Evolutionary conservation across 371 early-diverging fungal genomes (phyloP).

Genomic region (Batkoa obscura): DNA sequence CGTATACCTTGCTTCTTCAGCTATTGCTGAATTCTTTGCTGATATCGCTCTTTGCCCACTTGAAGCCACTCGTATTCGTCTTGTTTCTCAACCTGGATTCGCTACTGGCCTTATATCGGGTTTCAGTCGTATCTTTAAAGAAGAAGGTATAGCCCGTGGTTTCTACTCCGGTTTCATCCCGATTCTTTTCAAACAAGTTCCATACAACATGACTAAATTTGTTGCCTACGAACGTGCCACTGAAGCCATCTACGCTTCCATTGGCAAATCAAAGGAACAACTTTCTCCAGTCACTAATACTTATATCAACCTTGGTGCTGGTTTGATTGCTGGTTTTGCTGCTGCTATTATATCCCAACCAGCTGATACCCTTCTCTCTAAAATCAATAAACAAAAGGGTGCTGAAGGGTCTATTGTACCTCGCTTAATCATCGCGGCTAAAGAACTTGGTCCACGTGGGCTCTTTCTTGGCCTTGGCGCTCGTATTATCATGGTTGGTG

Average conservation of each 20-base stretch:
- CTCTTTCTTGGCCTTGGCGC: constrained; percentile 43
- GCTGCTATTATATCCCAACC: constrained; percentile 91
- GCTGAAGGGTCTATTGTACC: constrained; percentile 27
- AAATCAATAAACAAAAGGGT: constrained; percentile 52
- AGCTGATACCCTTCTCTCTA: constrained; percentile 84
- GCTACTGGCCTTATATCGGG: constrained; percentile 41
- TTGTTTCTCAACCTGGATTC: constrained; percentile 52
- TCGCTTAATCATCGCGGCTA: constrained; percentile 25
- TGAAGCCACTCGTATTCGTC: constrained; percentile 60
- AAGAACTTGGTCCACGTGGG: constrained; percentile 34
- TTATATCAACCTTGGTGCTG: constrained; percentile 64
- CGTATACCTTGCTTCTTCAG: constrained; percentile 64
- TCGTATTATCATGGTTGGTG: constrained; percentile 58
- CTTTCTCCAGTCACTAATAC: constrained; percentile 26
- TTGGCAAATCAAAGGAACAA: constrained; percentile 30
- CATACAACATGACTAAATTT: constrained; percentile 93
- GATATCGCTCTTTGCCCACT: constrained; percentile 71
- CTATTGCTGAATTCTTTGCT: constrained; percentile 83
- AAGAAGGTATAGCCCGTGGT: constrained; percentile 46
- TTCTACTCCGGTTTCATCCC: constrained; percentile 63
- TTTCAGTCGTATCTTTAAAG: constrained; percentile 34
- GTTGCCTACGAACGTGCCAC: constrained; percentile 64
- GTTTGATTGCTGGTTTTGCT: constrained; percentile 79
- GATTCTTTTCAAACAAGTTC: constrained; percentile 53
- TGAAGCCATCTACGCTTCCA: constrained; percentile 21